Percentiles rank a stretch among this genome's conserved stretches.
Conservation (phyloP, 805 yeast genomes). For the Ogataea thermomethanolica region DNA sequence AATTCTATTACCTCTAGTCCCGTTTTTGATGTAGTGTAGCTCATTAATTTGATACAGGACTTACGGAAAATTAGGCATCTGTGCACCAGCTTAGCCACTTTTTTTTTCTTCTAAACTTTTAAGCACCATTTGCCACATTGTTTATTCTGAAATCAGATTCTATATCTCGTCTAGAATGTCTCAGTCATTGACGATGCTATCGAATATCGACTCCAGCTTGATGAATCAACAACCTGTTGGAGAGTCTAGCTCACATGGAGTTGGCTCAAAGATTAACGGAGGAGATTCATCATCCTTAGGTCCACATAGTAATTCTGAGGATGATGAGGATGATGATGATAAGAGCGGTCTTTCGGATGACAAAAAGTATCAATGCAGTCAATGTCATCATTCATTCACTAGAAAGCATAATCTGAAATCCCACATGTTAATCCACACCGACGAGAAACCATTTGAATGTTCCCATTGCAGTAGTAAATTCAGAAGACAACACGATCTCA, state of each 20-base stretch:
- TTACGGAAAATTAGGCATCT: not conserved
- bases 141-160: slow-evolving; percentile 5
- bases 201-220: slow-evolving; percentile 19
- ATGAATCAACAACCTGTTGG: slow-evolving; percentile 19
- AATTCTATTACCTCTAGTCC: no score
- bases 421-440: slow-evolving; percentile 66
- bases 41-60: no score
- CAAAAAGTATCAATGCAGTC: slow-evolving; percentile 49
- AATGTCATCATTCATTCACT: slow-evolving; percentile 63
- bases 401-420: slow-evolving; percentile 73
- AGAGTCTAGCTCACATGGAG: slow-evolving; percentile 3
- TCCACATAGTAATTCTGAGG: slow-evolving; percentile 14
- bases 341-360: slow-evolving; percentile 19
- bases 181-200: slow-evolving; percentile 18
- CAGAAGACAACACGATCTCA: slow-evolving; percentile 72
- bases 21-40: no score
- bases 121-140: slow-evolving; percentile 20
- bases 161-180: slow-evolving; percentile 6
- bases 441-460: slow-evolving; percentile 62
- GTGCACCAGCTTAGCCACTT: slow-evolving; percentile 15
- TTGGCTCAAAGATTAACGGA: slow-evolving; percentile 3
- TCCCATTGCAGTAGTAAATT: slow-evolving; percentile 57
- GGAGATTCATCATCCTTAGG: slow-evolving; percentile 10
- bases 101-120: not conserved
- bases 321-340: slow-evolving; percentile 14